Evolutionary conservation across 2,329 filamentous ascomycete species (phyloP), one percentile per base, ranked within the genome.

Genomic region (Penicillium psychrosexuale): DNA sequence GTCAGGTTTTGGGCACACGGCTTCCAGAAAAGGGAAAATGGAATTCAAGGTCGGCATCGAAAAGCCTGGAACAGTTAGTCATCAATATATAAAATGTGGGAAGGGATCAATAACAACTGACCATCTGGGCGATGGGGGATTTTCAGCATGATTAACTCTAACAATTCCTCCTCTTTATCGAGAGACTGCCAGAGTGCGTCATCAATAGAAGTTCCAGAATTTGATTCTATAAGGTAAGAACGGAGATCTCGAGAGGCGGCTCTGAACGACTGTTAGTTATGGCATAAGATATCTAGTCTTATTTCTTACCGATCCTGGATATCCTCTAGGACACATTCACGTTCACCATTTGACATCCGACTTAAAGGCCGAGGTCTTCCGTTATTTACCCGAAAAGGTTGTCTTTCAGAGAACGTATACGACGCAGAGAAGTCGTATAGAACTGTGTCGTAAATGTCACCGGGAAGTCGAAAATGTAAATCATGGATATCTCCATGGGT

Each of bases 21-120:
- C n/a, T 31, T 49, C 36, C 2, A 49, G 17, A 19, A 49, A 49
- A 8, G 17, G 15, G 3, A 40, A 49, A 49, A 49, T 49, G 5
- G 47, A 49, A 4, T 49, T 49, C 3, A 49, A 49, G 4, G 47
- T 40, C 17, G 36, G 47, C 28, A 49, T 49, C 17, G 27, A 49
- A 49, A 40, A 49, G 27, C 0, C 46, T 48, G 39, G 36, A 2
- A 33, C 24, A 48, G n/a, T 48, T 7, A 48, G 3, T 8, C 33
- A 40, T n/a, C 4, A 19, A 31, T 1, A 31, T 31, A n/a, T 22
- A 15, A 15, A 1, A 13, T 22, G 1, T 24, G 0, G 13, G 37
- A 33, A 33, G 1, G 5, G 15, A 33, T 40, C 5, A 31, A 49
- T 1, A 24, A 12, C n/a, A 22, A 40, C 47, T 5, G 5, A 49